Evolutionary conservation across 1,284 basidiomycete genomes (phyloP), one percentile per base, ranked within the genome.

Genomic region (Ustilago sp.): DNA sequence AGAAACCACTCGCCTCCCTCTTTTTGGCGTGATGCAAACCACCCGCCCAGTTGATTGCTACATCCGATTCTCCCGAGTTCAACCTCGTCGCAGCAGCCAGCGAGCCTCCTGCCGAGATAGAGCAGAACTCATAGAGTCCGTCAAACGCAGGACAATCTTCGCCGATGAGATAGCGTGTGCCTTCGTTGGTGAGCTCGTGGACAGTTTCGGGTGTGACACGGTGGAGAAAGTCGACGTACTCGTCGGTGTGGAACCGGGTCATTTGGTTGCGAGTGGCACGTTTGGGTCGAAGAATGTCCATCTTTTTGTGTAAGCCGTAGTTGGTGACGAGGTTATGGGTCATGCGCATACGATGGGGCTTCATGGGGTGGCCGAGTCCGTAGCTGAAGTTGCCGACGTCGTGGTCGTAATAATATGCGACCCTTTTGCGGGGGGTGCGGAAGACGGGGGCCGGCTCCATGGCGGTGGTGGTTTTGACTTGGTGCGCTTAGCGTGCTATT

Each of bases 21-120:
- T 98, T 98, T 88, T 99, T 98, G 34, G 96, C 97, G 86, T 99
- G 96, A 88, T 99, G 96, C 11, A 98, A 89, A 1, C 96, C 96
- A 8, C 96, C 96, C 0, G 95, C 94, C 96, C 96, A 98, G 87
- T 98, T 98, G 82, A 98, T 94, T 0, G 93, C 93, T 63, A 98
- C 94, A 86, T 99, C 95, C 4, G 94, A 89, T 2, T 92, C 89
- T 1, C 95, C 95, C 13, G 90, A 90, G 66, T 93, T 90, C 63
- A 99, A 89, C 31, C 92, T 89, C 68, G 93, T 90, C 0, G 96
- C 94, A 6, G 93, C 95, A 72, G 90, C 93, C 93, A 85, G 77
- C 48, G 83, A 85, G 0, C 97, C 97, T 15, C 97, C 96, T 0
- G 96, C 95, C 0, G 94, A 96, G 65, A 98, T 96, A 2, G 94